Evolutionary conservation across 1,139 yeast species (phyloP), one percentile per base, ranked within the genome.

Genomic region (Pichia kudriavzevii): DNA sequence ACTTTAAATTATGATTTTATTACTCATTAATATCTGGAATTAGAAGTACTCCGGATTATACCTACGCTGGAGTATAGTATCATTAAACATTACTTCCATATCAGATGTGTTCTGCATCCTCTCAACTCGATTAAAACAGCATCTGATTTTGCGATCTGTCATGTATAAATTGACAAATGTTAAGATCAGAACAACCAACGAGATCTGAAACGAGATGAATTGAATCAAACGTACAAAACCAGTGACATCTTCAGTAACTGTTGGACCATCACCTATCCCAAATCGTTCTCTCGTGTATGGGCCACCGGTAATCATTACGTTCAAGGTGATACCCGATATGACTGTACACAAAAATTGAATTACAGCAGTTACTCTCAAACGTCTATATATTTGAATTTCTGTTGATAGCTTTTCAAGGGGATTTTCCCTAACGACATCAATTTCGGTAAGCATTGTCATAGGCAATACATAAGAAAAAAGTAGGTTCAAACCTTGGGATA

Each of bases 381-480:
- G 44, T 32, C 40, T 43, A 30, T 44, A 53, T 5, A 46, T 42
- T 17, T 32, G 30, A 11, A 49, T 38, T 20, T 52, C 57, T 12
- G 44, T 35, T 13, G 40, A 28, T 14, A 52, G 33, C 33, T 47
- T 42, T 9, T 38, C 40, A 25, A 50, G 45, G 4, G 56, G 57
- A 29, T 39, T 36, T 7, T 41, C 47, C 2, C 48, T 22, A 28
- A 44, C 49, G 4, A 47, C 53, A 24, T 49, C 50, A 28, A 46
- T 35, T 19, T 48, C 38, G 21, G 43, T 30, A 5, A 46, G 38
- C 6, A 50, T 30, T 5, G 51, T 32, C 9, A 53, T 28, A 3
- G 57, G 56, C 22, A 52, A 41, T 23, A 46, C 40, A 36, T 52
- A 53, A 5, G 53, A 46, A 3, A 46, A 44, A 4, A 50, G 20